Evolutionary conservation across 2,329 filamentous ascomycete species (phyloP).

Genomic region (Monilinia fructicola): DNA sequence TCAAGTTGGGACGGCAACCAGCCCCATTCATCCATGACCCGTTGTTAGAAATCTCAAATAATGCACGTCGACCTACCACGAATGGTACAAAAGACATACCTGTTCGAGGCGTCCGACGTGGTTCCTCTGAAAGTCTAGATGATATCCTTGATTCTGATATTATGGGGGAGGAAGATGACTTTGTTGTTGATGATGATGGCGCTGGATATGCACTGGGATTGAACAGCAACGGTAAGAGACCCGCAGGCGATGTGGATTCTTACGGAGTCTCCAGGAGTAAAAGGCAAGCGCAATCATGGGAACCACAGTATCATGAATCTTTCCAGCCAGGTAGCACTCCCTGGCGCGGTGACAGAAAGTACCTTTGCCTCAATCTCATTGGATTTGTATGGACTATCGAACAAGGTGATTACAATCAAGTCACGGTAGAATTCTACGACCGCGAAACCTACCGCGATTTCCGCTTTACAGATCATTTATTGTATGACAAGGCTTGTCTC

Average conservation of each 20-base stretch:
- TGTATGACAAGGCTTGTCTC: conserved; percentile 94
- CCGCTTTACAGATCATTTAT: conserved; percentile 93
- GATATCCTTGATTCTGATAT: conserved; percentile 69
- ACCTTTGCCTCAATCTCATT: conserved; percentile 88
- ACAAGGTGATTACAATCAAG: conserved; percentile 88
- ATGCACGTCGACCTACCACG: conserved; percentile 55
- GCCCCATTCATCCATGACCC: conserved; percentile 86
- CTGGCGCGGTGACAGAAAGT: conserved; percentile 91
- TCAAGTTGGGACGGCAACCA: conserved; percentile 63
- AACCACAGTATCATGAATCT: conserved; percentile 71
- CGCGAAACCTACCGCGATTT: conserved; percentile 89
- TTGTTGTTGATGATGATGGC: conserved; percentile 92
- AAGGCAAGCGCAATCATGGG: conserved; percentile 37
- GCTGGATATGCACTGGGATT: conserved; percentile 74
- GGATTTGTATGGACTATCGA: conserved; percentile 97
- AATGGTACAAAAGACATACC: conserved; percentile 57
- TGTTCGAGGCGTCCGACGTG: conserved; percentile 53
- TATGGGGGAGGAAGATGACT: conserved; percentile 62
- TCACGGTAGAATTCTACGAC: conserved; percentile 97
- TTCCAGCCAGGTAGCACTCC: conserved; percentile 95
- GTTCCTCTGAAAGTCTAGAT: conserved; percentile 75
- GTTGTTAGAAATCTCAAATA: conserved; percentile 65
- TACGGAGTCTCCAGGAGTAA: conserved; percentile 45
- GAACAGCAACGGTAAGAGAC: conserved; percentile 64
- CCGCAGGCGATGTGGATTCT: conserved; percentile 48